Evolutionary conservation across 148 eudicot genomes (phyloP).

Genomic region (Limonium bicolor): DNA sequence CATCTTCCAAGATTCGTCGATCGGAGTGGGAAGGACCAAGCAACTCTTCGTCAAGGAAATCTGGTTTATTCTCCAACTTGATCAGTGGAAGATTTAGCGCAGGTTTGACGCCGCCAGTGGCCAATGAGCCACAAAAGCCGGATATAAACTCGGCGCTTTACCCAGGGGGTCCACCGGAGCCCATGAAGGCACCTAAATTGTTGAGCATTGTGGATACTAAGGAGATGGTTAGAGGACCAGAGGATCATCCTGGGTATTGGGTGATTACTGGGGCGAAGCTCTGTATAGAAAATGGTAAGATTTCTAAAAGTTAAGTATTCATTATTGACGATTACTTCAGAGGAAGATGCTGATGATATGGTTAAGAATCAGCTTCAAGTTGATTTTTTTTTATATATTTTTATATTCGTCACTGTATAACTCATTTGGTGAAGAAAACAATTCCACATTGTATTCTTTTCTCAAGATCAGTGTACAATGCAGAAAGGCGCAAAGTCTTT

Average conservation of each 20-base stretch:
- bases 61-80: conserved; percentile 66
- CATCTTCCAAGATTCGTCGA: conserved; percentile 47
- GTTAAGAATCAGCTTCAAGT: no score
- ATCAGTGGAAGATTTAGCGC: conserved; percentile 67
- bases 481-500: no score
- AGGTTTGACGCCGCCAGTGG: conserved; percentile 17
- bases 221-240: conserved; percentile 83
- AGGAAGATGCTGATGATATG: no score
- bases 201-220: conserved; percentile 51
- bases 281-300: conserved; percentile 53
- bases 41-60: conserved; percentile 43
- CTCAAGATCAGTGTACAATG: no score
- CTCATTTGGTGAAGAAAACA: no score
- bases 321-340: conserved; percentile 43
- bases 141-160: conserved; percentile 78
- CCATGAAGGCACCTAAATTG: conserved; percentile 49
- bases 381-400: no score
- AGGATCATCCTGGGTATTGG: conserved; percentile 90
- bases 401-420: no score
- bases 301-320: conserved; percentile 68
- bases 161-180: conserved; percentile 68
- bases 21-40: conserved; percentile 80
- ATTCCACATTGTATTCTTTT: no score
- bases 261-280: conserved; percentile 86
- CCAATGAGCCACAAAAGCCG: conserved; percentile 36